Conservation (phyloP, 768 basidiomycete species). For the Suillus paluster region DNA sequence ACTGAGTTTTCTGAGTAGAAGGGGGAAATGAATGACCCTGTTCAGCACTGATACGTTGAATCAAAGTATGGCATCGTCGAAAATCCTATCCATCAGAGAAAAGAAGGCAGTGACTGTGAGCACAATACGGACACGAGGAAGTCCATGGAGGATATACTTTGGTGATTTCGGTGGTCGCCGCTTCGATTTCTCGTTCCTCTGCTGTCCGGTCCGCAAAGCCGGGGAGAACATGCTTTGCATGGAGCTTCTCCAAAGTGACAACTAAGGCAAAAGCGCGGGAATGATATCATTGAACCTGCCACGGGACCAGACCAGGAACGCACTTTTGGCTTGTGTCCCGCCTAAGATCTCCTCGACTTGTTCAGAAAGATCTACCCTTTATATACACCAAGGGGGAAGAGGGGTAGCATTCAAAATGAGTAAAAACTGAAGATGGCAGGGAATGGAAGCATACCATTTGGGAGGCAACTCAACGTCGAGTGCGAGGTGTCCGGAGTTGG, state of each 20-base stretch:
- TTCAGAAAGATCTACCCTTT: constrained; percentile 91
- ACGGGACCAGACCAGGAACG: constrained; percentile 33
- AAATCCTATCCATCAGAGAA: constrained; percentile 35
- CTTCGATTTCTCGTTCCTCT: constrained; percentile 94
- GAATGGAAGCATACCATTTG: constrained; percentile 69
- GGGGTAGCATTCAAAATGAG: neutral
- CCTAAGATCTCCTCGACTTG: constrained; percentile 83
- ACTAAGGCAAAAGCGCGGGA: constrained; percentile 54
- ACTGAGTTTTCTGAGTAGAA: constrained; percentile 45
- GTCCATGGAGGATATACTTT: constrained; percentile 52
- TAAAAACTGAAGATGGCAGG: neutral
- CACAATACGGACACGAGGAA: constrained; percentile 8
- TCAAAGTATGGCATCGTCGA: constrained; percentile 49
- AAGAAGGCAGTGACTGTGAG: constrained; percentile 19
- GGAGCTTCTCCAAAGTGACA: constrained; percentile 87
- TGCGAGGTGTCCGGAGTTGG: constrained; percentile 47
- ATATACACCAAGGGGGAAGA: constrained; percentile 15
- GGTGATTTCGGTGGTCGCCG: constrained; percentile 85
- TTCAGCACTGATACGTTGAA: constrained; percentile 69
- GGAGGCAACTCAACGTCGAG: constrained; percentile 74
- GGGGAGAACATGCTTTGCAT: constrained; percentile 94
- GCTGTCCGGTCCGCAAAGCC: constrained; percentile 94
- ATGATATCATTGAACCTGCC: constrained; percentile 10
- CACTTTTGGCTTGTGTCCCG: constrained; percentile 78
- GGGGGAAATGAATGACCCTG: constrained; percentile 71